A percentile compares a stretch with the other conserved stretches of the same genome.
These are phyloP conservation scores for Ophiostoma ulmi DNA, from an alignment of 2,329 filamentous ascomycete genomes.

Conservation along the genomic window DNA sequence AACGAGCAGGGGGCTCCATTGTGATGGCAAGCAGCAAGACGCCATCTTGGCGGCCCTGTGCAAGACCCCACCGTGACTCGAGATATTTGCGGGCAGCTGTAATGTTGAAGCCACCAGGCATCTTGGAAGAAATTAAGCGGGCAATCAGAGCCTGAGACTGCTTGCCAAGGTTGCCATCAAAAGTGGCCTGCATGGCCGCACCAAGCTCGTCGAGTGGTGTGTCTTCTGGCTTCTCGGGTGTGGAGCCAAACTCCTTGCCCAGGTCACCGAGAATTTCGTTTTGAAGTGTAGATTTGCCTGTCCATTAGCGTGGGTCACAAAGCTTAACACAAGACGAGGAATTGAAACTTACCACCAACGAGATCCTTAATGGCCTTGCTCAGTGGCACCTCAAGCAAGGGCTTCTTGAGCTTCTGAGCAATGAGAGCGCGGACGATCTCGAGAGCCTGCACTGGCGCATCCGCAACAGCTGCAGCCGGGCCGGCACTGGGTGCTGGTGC, in stretches of 20 bases:
- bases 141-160: slow-evolving; percentile 91
- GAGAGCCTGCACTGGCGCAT: slow-evolving; percentile 79
- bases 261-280: slow-evolving; percentile 98
- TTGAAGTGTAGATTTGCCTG: slow-evolving; percentile 95
- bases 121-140: slow-evolving; percentile 94
- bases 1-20: slow-evolving; percentile 81
- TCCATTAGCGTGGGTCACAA: neutral
- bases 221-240: slow-evolving; percentile 97
- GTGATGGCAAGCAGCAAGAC: slow-evolving; percentile 84
- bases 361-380: slow-evolving; percentile 98
- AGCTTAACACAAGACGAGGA: neutral
- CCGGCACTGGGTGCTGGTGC: slow-evolving; percentile 67
- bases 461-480: slow-evolving; percentile 78
- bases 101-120: slow-evolving; percentile 99
- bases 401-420: slow-evolving; percentile 97
- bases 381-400: slow-evolving; percentile 77
- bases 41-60: slow-evolving; percentile 81
- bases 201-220: slow-evolving; percentile 92
- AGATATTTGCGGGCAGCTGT: slow-evolving; percentile 92
- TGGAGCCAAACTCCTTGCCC: slow-evolving; percentile 96
- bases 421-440: slow-evolving; percentile 87
- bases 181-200: slow-evolving; percentile 95
- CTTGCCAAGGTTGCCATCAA: slow-evolving; percentile 96
- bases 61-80: slow-evolving; percentile 88
- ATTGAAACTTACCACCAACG: slow-evolving; percentile 73